Conservation (phyloP, 2,329 filamentous ascomycete genomes). For the Cladosporium sp. region DNA sequence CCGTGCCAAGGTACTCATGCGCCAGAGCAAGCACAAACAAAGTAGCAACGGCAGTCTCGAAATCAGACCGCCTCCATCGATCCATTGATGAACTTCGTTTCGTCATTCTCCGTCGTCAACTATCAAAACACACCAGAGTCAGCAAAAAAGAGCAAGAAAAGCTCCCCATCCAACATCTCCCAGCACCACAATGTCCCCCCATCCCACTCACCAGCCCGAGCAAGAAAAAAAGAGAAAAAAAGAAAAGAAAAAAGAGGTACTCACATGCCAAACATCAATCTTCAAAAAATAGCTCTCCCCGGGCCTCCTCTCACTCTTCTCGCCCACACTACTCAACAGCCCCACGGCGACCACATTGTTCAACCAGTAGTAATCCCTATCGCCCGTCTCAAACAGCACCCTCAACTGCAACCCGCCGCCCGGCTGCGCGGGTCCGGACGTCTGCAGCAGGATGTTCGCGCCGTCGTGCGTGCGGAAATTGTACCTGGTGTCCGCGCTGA, state of each 20-base stretch:
- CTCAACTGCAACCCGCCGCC: conserved; percentile 36
- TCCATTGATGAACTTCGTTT: conserved; percentile 14
- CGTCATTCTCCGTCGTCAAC: conserved; percentile 15
- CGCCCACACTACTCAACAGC: conserved; percentile 21
- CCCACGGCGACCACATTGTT: conserved; percentile 38
- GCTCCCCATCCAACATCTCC: too few species aligned
- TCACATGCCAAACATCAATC: conserved; percentile 34
- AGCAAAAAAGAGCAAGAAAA: neutral
- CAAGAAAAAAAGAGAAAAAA: neutral
- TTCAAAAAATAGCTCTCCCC: conserved; percentile 24
- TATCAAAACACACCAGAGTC: neutral
- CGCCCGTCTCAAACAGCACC: conserved; percentile 38
- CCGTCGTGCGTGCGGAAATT: conserved; percentile 40
- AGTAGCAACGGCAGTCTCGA: neutral
- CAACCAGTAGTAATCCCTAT: conserved; percentile 39
- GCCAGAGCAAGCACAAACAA: too few species aligned
- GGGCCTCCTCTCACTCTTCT: conserved; percentile 19
- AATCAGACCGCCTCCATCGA: neutral
- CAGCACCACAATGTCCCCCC: neutral
- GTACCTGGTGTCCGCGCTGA: conserved; percentile 40
- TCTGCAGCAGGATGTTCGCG: conserved; percentile 37
- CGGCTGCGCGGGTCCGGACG: conserved; percentile 33
- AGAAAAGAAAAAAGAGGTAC: conserved; percentile 17
- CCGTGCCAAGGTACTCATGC: too few species aligned
- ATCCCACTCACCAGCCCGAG: neutral